Evolutionary conservation across 176 grass and related monocot genomes (phyloP).

Genomic region (Carex myosuroides): DNA sequence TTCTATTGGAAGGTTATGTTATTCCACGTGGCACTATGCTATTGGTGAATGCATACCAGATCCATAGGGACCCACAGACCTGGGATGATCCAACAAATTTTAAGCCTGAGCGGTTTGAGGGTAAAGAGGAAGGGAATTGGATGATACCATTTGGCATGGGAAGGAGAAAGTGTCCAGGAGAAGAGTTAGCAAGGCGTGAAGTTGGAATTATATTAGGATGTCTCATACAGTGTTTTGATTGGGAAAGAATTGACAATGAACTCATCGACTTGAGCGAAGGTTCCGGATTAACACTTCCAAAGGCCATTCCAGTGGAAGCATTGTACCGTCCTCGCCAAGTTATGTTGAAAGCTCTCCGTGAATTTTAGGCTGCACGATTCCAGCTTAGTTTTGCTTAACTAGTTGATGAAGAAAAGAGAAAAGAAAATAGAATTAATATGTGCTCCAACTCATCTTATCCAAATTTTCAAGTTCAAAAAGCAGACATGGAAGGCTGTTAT

Average conservation of each 20-base stretch:
- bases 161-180: slow-evolving; percentile 40
- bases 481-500: too few relatives aligned
- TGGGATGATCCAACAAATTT: background rate
- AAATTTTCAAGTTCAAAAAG: too few relatives aligned
- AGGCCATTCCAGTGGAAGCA: slow-evolving; percentile 10
- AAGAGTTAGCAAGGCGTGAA: slow-evolving; percentile 2
- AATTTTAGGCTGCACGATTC: background rate
- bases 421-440: background rate
- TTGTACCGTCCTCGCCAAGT: slow-evolving; percentile 4
- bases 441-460: too few relatives aligned
- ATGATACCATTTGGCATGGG: slow-evolving; percentile 50
- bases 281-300: background rate
- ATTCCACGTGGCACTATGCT: slow-evolving; percentile 21
- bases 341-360: background rate
- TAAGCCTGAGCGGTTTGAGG: background rate
- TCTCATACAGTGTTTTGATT: slow-evolving; percentile 35
- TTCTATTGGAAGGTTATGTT: background rate
- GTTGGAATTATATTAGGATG: slow-evolving; percentile 13
- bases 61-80: slow-evolving; percentile 31
- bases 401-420: background rate
- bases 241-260: slow-evolving; percentile 19
- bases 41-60: slow-evolving; percentile 50
- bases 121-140: background rate
- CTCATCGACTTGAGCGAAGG: slow-evolving; percentile 25
- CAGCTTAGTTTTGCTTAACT: background rate